These are phyloP conservation scores for Globisporangium ultimum DNA, from an alignment of 352 stramenopile species.

Conservation along the genomic window DNA sequence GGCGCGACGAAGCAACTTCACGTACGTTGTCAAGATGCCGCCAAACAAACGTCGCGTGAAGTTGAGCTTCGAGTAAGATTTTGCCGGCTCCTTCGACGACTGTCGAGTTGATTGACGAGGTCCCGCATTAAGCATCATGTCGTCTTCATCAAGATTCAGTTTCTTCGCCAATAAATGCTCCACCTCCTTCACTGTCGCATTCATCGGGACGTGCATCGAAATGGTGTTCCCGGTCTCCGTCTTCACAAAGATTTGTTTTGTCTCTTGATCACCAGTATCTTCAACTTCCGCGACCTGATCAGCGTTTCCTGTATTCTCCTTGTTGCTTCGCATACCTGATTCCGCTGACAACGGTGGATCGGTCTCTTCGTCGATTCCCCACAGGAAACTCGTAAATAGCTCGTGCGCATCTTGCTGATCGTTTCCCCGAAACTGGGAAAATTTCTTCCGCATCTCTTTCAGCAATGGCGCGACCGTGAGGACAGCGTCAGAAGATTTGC, in stretches of 20 bases:
- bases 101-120: slow-evolving; percentile 21
- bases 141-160: slow-evolving; percentile 46
- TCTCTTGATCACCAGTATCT: slow-evolving; percentile 16
- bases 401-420: slow-evolving; percentile 98
- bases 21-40: slow-evolving; percentile 47
- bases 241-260: slow-evolving; percentile 66
- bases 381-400: slow-evolving; percentile 92
- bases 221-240: slow-evolving; percentile 58
- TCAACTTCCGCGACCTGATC: neutral
- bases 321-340: neutral
- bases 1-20: neutral
- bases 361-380: slow-evolving; percentile 73
- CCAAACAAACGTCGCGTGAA: slow-evolving; percentile 61
- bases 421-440: slow-evolving; percentile 91
- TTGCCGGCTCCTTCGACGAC: slow-evolving; percentile 18
- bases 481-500: slow-evolving; percentile 31
- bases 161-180: slow-evolving; percentile 51
- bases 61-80: slow-evolving; percentile 51
- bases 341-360: slow-evolving; percentile 28
- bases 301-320: slow-evolving; percentile 13
- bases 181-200: slow-evolving; percentile 45
- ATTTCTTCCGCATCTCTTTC: slow-evolving; percentile 74
- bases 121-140: slow-evolving; percentile 44
- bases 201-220: slow-evolving; percentile 45
- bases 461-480: slow-evolving; percentile 58